Evolutionary conservation across 2,329 filamentous ascomycete genomes (phyloP).

Genomic region (Pseudogymnoascus sp.): DNA sequence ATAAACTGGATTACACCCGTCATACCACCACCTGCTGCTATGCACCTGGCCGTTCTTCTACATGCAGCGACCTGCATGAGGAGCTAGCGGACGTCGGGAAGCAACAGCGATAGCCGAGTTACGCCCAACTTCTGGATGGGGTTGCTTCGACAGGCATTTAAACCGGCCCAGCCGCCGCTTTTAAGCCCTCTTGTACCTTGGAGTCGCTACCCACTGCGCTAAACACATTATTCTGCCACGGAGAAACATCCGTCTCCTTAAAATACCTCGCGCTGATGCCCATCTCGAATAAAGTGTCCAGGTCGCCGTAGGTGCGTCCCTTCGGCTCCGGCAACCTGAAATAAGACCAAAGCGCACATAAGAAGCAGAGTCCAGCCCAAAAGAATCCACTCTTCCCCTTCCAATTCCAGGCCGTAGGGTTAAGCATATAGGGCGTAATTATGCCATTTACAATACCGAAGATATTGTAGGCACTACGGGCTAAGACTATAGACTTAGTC

Average conservation of each 20-base stretch:
- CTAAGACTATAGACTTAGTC: constrained; percentile 83
- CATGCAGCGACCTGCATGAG: no score
- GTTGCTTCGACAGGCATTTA: no score
- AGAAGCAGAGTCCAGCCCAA: constrained; percentile 72
- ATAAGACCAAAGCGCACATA: constrained; percentile 72
- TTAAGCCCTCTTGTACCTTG: no score
- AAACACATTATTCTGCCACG: constrained; percentile 9
- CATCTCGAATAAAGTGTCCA: constrained; percentile 74
- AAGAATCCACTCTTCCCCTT: constrained; percentile 79
- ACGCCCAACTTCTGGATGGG: no score
- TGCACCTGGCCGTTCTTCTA: no score
- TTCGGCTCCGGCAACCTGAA: constrained; percentile 72
- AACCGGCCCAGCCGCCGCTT: no score
- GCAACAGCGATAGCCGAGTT: no score
- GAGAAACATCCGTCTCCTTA: constrained; percentile 60
- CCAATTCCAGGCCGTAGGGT: constrained; percentile 81
- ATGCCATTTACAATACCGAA: constrained; percentile 72
- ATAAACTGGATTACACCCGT: no score
- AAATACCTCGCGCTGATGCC: constrained; percentile 38
- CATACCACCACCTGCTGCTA: no score
- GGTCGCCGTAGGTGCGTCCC: constrained; percentile 72
- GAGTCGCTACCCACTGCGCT: no score
- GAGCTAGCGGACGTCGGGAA: no score
- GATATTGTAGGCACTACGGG: constrained; percentile 62
- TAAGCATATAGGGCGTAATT: constrained; percentile 84